A percentile compares a stretch with the other conserved stretches of the same genome.
Conservation (phyloP, 2,329 filamentous ascomycete genomes). For the Cladophialophora psammophila region DNA sequence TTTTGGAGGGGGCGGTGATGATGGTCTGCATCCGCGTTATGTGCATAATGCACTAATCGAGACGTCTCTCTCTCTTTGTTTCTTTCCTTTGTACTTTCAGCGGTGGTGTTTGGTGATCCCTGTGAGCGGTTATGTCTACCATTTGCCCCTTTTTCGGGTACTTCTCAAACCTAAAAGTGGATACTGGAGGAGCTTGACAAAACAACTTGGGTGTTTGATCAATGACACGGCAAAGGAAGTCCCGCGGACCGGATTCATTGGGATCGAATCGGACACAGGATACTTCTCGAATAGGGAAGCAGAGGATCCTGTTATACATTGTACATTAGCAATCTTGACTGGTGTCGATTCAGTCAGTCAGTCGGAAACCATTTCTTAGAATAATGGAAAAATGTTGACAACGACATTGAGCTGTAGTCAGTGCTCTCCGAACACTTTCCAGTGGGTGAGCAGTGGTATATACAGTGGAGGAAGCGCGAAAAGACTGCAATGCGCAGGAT, state of each 20-base stretch:
- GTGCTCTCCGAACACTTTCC: too few species aligned
- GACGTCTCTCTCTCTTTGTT: neutral
- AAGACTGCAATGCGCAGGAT: too few species aligned
- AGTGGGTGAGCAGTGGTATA: too few species aligned
- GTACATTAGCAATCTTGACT: neutral
- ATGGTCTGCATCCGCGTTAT: neutral
- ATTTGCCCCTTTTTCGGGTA: neutral
- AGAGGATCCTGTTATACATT: neutral
- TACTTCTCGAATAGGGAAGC: neutral
- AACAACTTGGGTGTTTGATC: neutral
- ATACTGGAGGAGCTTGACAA: neutral
- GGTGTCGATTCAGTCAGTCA: too few species aligned
- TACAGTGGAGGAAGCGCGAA: too few species aligned
- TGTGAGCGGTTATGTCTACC: conserved; percentile 38
- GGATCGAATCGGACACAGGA: neutral
- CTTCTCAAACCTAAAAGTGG: neutral
- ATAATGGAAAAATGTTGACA: too few species aligned
- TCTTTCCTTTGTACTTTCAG: conserved; percentile 6
- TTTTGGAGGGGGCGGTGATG: conserved; percentile 26
- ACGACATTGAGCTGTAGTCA: too few species aligned
- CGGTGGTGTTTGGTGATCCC: neutral
- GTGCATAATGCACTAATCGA: neutral
- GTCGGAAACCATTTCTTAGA: too few species aligned
- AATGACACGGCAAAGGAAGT: neutral
- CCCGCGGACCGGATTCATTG: neutral